phyloP scores from a whole-genome alignment of 1,284 basidiomycete genomes.

The Megacollybia platyphylla region DNA sequence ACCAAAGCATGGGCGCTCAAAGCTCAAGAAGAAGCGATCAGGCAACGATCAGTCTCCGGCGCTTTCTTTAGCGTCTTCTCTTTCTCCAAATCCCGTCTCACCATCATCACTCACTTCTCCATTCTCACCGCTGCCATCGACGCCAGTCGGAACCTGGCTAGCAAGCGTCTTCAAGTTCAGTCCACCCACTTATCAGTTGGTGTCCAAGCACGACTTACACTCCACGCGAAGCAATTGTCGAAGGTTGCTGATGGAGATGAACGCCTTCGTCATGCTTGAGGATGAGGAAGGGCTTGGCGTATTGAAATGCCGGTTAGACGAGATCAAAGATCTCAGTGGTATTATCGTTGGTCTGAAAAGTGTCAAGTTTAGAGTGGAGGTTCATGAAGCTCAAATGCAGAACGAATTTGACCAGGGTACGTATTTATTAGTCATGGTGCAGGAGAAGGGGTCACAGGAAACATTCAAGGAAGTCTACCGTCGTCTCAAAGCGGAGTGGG shows the following conservation, averaged over 20 bases:
- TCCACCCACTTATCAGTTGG: constrained; percentile 49
- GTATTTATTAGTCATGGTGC: constrained; percentile 54
- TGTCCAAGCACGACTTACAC: constrained; percentile 57
- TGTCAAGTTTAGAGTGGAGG: constrained; percentile 69
- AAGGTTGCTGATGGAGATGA: constrained; percentile 59
- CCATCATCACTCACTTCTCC: constrained; percentile 22
- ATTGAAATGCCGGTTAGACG: constrained; percentile 58
- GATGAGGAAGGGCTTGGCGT: constrained; percentile 47
- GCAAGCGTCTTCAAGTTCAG: constrained; percentile 83
- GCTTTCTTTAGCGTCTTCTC: constrained; percentile 9
- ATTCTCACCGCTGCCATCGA: constrained; percentile 29
- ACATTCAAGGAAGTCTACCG: constrained; percentile 69
- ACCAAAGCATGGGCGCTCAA: constrained; percentile 16
- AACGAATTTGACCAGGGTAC: constrained; percentile 21
- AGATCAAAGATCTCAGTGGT: constrained; percentile 41
- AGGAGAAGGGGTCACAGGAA: constrained; percentile 77
- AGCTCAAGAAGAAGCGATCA: constrained; percentile 30
- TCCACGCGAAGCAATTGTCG: constrained; percentile 65
- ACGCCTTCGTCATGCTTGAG: constrained; percentile 56
- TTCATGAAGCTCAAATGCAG: constrained; percentile 33
- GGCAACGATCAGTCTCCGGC: constrained; percentile 21
- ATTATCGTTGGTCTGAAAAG: constrained; percentile 47
- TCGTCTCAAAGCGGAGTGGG: constrained; percentile 63
- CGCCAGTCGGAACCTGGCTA: constrained; percentile 76
- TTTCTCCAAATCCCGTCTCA: constrained; percentile 25